Conservation (phyloP, 495 filamentous ascomycete genomes). For the Trichodelitschia bisporula region DNA sequence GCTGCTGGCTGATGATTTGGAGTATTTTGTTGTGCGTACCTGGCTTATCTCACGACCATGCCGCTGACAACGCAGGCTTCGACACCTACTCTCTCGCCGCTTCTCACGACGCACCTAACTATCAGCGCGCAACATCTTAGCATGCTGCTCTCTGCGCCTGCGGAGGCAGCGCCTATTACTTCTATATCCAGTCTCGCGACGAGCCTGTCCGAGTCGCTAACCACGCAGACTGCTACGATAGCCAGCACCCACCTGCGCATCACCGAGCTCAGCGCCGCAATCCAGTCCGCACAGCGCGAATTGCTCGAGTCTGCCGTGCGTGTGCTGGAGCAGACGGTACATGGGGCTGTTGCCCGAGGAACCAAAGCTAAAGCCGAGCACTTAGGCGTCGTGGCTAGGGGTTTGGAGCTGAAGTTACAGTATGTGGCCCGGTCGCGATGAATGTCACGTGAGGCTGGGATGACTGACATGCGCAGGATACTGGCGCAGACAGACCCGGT, state of each 20-base stretch:
- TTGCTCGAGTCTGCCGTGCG: slow-evolving; percentile 11
- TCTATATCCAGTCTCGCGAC: too few species aligned
- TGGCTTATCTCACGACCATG: too few species aligned
- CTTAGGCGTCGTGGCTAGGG: slow-evolving; percentile 31
- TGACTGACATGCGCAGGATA: background rate
- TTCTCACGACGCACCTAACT: too few species aligned
- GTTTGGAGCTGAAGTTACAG: slow-evolving; percentile 26
- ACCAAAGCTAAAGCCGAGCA: slow-evolving; percentile 28
- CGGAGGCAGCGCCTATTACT: too few species aligned
- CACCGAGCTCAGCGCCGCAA: slow-evolving; percentile 5
- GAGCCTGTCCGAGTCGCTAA: background rate
- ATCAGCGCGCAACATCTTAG: too few species aligned
- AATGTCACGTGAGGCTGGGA: too few species aligned
- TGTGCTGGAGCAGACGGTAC: slow-evolving; percentile 32
- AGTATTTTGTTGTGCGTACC: slow-evolving; percentile 8
- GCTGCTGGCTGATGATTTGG: slow-evolving; percentile 10
- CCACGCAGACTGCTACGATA: background rate
- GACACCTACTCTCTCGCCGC: too few species aligned
- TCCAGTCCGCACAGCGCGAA: slow-evolving; percentile 8
- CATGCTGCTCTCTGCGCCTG: too few species aligned
- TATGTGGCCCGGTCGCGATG: too few species aligned
- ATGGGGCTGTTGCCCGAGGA: slow-evolving; percentile 35
- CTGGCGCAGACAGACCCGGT: slow-evolving; percentile 5
- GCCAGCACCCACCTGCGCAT: slow-evolving; percentile 2
- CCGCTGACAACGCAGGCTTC: too few species aligned